Conservation (phyloP, 1,139 yeast genomes). For the Pichia sp. region DNA sequence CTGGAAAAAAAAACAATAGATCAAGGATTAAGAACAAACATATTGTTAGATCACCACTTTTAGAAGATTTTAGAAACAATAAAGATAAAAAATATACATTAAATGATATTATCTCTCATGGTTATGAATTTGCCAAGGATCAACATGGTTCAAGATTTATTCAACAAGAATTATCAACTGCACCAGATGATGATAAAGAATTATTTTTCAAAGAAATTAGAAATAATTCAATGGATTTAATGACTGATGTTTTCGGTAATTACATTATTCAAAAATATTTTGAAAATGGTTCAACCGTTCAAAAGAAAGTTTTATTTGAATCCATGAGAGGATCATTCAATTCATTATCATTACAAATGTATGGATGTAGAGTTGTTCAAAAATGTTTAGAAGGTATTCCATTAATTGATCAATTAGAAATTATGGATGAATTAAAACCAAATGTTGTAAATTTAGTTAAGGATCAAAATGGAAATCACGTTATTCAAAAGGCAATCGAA, state of each 20-base stretch:
- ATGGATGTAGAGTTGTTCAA: constrained; percentile 96
- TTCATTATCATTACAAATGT: constrained; percentile 82
- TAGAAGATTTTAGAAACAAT: constrained; percentile 81
- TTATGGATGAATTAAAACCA: constrained; percentile 67
- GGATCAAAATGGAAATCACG: constrained; percentile 98
- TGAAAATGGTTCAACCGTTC: constrained; percentile 71
- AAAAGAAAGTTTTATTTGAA: constrained; percentile 62
- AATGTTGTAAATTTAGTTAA: constrained; percentile 75
- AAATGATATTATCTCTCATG: constrained; percentile 78
- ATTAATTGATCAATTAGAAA: constrained; percentile 59
- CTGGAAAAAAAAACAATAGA: neutral
- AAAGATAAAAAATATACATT: constrained; percentile 57
- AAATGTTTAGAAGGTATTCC: constrained; percentile 77
- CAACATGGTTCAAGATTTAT: constrained; percentile 96
- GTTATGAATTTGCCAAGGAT: constrained; percentile 88
- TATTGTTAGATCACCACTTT: constrained; percentile 67
- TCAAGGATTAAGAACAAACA: constrained; percentile 26
- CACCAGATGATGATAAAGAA: constrained; percentile 65
- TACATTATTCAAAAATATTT: constrained; percentile 94
- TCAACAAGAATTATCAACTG: constrained; percentile 73
- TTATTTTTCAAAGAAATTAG: constrained; percentile 79
- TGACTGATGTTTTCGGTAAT: constrained; percentile 97
- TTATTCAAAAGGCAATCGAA: constrained; percentile 91
- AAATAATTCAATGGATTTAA: constrained; percentile 66
- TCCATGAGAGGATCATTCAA: constrained; percentile 75